phyloP scores from a whole-genome alignment of 2,329 filamentous ascomycete genomes.

The Talaromyces sp. region DNA sequence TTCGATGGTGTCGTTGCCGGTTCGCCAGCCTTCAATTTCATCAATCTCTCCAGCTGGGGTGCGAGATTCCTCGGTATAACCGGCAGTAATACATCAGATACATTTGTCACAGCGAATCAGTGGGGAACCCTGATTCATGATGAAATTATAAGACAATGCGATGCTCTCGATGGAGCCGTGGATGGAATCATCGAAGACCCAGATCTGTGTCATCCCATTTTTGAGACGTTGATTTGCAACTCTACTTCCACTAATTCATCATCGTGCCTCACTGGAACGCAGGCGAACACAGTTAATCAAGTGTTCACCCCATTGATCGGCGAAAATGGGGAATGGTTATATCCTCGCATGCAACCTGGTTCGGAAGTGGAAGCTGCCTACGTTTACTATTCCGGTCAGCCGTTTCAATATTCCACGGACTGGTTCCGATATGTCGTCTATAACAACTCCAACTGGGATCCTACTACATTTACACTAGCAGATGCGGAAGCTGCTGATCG shows the following conservation, averaged over 20 bases:
- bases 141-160: constrained; percentile 37
- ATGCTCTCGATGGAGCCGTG: constrained; percentile 30
- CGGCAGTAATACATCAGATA: neutral
- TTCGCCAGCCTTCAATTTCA: constrained; percentile 22
- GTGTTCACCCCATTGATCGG: neutral
- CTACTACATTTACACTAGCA: neutral
- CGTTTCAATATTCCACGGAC: constrained; percentile 24
- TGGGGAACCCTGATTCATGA: constrained; percentile 32
- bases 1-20: constrained; percentile 56
- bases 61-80: constrained; percentile 24
- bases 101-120: constrained; percentile 14
- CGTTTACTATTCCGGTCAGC: constrained; percentile 45
- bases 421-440: constrained; percentile 10
- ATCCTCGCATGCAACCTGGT: constrained; percentile 36
- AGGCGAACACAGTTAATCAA: neutral
- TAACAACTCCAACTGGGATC: constrained; percentile 5
- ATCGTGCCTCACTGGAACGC: neutral
- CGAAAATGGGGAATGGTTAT: constrained; percentile 25
- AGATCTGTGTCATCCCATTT: constrained; percentile 18
- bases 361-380: constrained; percentile 27
- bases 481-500: neutral
- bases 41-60: constrained; percentile 44
- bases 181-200: constrained; percentile 40
- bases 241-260: neutral
- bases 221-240: neutral